These are phyloP conservation scores for Paecilomyces sp. DNA, from an alignment of 2,329 filamentous ascomycete genomes.

Conservation along the genomic window DNA sequence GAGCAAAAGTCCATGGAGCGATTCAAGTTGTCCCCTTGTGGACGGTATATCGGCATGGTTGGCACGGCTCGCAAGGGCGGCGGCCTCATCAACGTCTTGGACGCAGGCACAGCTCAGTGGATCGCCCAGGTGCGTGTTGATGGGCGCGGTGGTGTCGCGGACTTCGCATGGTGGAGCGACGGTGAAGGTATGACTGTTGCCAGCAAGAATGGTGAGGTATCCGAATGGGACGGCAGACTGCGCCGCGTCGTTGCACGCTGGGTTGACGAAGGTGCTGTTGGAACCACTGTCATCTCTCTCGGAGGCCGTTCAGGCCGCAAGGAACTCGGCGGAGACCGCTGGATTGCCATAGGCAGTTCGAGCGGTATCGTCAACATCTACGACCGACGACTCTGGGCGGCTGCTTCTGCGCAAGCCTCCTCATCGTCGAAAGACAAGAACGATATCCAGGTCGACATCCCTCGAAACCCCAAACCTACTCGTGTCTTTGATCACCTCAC, in stretches of 20 bases:
- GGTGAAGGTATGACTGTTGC: slow-evolving; percentile 75
- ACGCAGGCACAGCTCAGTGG: slow-evolving; percentile 79
- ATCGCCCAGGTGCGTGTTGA: slow-evolving; percentile 74
- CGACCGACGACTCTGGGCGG: slow-evolving; percentile 62
- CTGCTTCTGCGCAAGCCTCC: slow-evolving; percentile 21
- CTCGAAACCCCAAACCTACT: slow-evolving; percentile 62
- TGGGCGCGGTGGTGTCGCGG: slow-evolving; percentile 72
- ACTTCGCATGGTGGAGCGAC: slow-evolving; percentile 88
- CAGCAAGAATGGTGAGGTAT: slow-evolving; percentile 80
- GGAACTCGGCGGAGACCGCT: slow-evolving; percentile 65
- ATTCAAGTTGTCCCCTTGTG: slow-evolving; percentile 82
- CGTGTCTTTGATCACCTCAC: slow-evolving; percentile 77
- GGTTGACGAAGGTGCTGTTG: slow-evolving; percentile 84
- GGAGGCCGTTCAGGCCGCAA: slow-evolving; percentile 45
- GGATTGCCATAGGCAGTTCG: slow-evolving; percentile 80
- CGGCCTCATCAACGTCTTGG: slow-evolving; percentile 79
- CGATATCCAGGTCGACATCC: slow-evolving; percentile 43
- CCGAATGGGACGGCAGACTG: slow-evolving; percentile 71
- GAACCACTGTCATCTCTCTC: slow-evolving; percentile 72
- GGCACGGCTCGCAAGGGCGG: slow-evolving; percentile 78
- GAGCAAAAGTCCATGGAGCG: slow-evolving; percentile 88
- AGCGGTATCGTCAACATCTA: slow-evolving; percentile 92
- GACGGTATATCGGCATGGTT: slow-evolving; percentile 74
- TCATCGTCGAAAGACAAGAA: slow-evolving; percentile 17
- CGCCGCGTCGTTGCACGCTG: slow-evolving; percentile 71